Conservation (phyloP, 1,284 basidiomycete genomes). For the Sporisorium scitamineum region DNA sequence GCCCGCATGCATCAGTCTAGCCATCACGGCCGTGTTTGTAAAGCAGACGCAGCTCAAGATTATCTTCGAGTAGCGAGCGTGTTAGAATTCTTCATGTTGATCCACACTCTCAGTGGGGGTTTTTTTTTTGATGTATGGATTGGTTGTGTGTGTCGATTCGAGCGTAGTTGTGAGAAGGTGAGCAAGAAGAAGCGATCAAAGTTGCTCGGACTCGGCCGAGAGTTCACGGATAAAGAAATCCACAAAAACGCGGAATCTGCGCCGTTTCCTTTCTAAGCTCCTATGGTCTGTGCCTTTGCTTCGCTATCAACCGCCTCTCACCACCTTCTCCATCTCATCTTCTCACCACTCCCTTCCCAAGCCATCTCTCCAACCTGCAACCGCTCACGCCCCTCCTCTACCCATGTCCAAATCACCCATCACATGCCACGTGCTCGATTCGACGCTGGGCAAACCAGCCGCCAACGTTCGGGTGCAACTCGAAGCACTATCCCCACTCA, state of each 20-base stretch:
- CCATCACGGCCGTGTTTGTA: conserved; percentile 53
- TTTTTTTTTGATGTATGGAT: background rate
- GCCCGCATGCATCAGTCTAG: conserved; percentile 60
- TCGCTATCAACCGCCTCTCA: background rate
- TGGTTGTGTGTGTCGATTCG: background rate
- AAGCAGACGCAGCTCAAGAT: conserved; percentile 30
- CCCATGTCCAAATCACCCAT: conserved; percentile 74
- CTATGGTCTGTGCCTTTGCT: conserved; percentile 17
- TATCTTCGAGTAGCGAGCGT: conserved; percentile 30
- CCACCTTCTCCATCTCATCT: background rate
- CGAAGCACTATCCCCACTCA: conserved; percentile 30
- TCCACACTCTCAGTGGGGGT: too few species aligned
- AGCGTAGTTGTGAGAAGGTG: background rate
- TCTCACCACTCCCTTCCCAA: background rate
- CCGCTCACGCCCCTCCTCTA: background rate
- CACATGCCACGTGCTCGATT: conserved; percentile 91
- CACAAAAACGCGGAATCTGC: conserved; percentile 11
- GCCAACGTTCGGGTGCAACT: conserved; percentile 42
- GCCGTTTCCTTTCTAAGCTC: conserved; percentile 6
- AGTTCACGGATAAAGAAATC: background rate
- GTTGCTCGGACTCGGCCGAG: conserved; percentile 37
- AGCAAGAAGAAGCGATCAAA: too few species aligned
- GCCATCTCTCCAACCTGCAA: background rate
- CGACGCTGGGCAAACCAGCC: conserved; percentile 85
- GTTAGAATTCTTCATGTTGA: too few species aligned